Evolutionary conservation across 352 stramenopile genomes (phyloP).

Genomic region (Phytophthora podocarpi): DNA sequence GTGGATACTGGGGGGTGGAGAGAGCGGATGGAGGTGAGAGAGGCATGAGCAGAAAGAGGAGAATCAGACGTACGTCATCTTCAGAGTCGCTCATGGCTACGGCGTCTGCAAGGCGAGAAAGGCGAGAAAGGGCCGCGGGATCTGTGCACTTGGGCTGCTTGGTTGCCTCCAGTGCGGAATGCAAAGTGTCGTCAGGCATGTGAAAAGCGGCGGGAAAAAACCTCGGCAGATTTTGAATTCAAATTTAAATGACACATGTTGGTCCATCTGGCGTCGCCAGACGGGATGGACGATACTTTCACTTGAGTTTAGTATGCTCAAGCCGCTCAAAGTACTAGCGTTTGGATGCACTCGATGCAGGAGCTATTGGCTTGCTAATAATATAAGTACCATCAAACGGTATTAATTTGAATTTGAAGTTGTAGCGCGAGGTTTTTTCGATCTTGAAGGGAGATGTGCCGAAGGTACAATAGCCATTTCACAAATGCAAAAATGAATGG

Average conservation of each 20-base stretch:
- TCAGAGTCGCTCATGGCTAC: conserved; percentile 55
- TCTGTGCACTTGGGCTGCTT: neutral
- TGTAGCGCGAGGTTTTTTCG: conserved; percentile 6
- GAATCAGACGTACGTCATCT: conserved; percentile 45
- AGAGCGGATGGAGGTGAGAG: neutral
- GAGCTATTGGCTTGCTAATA: neutral
- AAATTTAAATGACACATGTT: conserved; percentile 11
- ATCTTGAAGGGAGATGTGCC: neutral
- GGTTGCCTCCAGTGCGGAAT: conserved; percentile 14
- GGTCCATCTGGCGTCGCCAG: conserved; percentile 5
- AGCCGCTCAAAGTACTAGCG: too few relatives aligned
- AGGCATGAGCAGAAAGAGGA: neutral
- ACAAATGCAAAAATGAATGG: conserved; percentile 4
- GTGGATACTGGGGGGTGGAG: neutral
- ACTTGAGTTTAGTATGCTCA: neutral
- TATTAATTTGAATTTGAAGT: conserved; percentile 5
- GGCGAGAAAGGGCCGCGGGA: neutral
- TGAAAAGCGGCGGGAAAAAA: conserved; percentile 15
- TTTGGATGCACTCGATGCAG: too few relatives aligned
- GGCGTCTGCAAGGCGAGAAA: neutral
- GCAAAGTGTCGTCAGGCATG: conserved; percentile 18
- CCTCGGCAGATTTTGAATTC: conserved; percentile 15
- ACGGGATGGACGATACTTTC: neutral
- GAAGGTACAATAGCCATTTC: too few relatives aligned
- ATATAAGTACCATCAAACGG: neutral